Percentiles rank a stretch among this genome's conserved stretches.
phyloP scores from a whole-genome alignment of 805 yeast genomes.

The Myxozyma monticola region DNA sequence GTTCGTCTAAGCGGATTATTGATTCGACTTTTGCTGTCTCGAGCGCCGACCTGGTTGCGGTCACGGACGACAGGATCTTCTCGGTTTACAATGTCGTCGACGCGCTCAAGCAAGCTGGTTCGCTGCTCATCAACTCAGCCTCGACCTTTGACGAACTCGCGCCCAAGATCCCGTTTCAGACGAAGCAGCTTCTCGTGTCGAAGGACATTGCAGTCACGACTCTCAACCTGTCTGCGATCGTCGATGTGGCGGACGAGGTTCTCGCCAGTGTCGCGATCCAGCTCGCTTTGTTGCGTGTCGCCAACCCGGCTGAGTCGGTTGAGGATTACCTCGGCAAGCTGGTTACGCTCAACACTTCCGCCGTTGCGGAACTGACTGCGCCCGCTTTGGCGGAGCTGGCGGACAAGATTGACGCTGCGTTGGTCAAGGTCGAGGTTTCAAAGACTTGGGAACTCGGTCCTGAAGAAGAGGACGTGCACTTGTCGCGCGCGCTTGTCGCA shows the following conservation, averaged over 20 bases:
- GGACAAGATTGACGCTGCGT: constrained; percentile 39
- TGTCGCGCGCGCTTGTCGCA: constrained; percentile 60
- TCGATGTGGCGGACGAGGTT: constrained; percentile 60
- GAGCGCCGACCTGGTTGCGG: constrained; percentile 61
- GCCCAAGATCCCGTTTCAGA: constrained; percentile 19
- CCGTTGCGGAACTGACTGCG: constrained; percentile 9
- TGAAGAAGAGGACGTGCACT: constrained; percentile 32
- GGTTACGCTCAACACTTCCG: constrained; percentile 31
- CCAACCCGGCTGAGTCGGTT: constrained; percentile 50
- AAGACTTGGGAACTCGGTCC: constrained; percentile 30
- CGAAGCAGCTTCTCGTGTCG: constrained; percentile 13
- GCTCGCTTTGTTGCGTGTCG: constrained; percentile 74
- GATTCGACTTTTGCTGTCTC: constrained; percentile 45
- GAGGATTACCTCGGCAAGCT: constrained; percentile 35
- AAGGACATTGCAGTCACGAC: constrained; percentile 21
- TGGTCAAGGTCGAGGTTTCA: constrained; percentile 34
- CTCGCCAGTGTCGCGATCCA: constrained; percentile 73
- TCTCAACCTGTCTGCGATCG: constrained; percentile 18
- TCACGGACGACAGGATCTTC: constrained; percentile 61
- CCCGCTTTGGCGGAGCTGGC: constrained; percentile 34
- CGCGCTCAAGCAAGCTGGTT: constrained; percentile 57
- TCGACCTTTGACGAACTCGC: constrained; percentile 51
- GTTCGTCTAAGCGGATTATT: constrained; percentile 46
- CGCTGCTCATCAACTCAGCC: constrained; percentile 50
- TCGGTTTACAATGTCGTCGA: constrained; percentile 61